Evolutionary conservation across 2,329 filamentous ascomycete species (phyloP), one percentile per base, ranked within the genome.

Genomic region (Trichoderma harzianum): DNA sequence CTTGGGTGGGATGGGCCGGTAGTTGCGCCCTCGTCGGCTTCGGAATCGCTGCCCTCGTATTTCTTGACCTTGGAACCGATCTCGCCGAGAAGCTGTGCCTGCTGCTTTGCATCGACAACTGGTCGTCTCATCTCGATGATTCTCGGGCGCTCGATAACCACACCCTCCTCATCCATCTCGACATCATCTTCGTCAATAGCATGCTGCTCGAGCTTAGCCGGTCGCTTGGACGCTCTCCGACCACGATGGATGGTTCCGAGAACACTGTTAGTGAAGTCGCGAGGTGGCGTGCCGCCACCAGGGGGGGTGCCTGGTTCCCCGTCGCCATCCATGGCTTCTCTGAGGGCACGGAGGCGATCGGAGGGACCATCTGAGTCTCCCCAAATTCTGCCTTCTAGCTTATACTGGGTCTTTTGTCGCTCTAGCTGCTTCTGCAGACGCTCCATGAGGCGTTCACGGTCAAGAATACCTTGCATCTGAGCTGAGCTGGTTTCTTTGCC

Each of bases 381-480:
- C 92, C 95, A 97, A 10, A 94, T 91, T 80, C 93, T 93, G 76
- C 96, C 96, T 82, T 98, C 96, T 36, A 99, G 89, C 82, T 98
- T 98, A 83, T 94, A 97, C 79, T 98, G 95, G 1, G 96, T 98
- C 88, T 98, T 98, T 75, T 97, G 95, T 74, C 96, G 88, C 84
- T 98, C 95, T 55, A 99, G 89, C 82, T 98, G 96, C 86, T 93
- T 97, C 81, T 97, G 95, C 71, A 99, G 87, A 68, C 95, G 91
- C 79, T 94, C 93, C 92, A 99, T 97, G 75, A 99, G 90, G 78
- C 88, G 91, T 78, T 98, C 93, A 30, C 96, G 92, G 80, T 98
- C 95, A 75, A 99, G 86, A 73, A 99, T 98, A 74, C 96, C 96
- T 79, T 94, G 90, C 91, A 95, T 94, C 70, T 91, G 92, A 34